Evolutionary conservation across 116 monocot genomes (phyloP).

Genomic region (Iris pallida): DNA sequence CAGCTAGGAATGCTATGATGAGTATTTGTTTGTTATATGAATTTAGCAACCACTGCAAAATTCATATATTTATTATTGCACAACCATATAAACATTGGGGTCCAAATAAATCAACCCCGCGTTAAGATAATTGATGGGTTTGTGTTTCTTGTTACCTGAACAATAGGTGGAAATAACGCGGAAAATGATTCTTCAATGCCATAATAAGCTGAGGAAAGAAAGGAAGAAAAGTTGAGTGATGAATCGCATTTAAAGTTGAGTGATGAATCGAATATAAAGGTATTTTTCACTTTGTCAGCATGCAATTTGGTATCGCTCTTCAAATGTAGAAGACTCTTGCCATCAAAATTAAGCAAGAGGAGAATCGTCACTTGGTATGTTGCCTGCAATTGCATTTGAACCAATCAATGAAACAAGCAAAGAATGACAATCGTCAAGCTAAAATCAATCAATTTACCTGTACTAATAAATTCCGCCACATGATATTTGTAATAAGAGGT

Average conservation of each 20-base stretch:
- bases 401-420: not conserved
- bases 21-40: constrained; percentile 85
- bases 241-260: too few relatives aligned
- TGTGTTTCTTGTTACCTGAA: constrained; percentile 57
- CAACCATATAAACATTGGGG: too few relatives aligned
- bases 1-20: constrained; percentile 57
- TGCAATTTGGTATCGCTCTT: constrained; percentile 32
- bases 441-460: constrained; percentile 28
- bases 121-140: too few relatives aligned
- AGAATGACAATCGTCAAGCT: not conserved
- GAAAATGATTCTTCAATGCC: constrained; percentile 71
- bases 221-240: too few relatives aligned
- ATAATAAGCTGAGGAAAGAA: constrained; percentile 66
- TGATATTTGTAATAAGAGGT: constrained; percentile 73
- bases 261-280: constrained; percentile 73
- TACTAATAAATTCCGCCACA: constrained; percentile 80
- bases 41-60: constrained; percentile 74
- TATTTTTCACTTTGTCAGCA: constrained; percentile 55
- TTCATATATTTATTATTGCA: too few relatives aligned
- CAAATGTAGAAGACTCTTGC: constrained; percentile 42
- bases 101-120: too few relatives aligned
- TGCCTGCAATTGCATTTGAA: constrained; percentile 29
- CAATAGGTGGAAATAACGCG: constrained; percentile 71
- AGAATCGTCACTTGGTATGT: constrained; percentile 61
- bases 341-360: constrained; percentile 56